Evolutionary conservation across 176 grass and related monocot genomes (phyloP), one percentile per base, ranked within the genome.

Genomic region (Lolium rigidum): DNA sequence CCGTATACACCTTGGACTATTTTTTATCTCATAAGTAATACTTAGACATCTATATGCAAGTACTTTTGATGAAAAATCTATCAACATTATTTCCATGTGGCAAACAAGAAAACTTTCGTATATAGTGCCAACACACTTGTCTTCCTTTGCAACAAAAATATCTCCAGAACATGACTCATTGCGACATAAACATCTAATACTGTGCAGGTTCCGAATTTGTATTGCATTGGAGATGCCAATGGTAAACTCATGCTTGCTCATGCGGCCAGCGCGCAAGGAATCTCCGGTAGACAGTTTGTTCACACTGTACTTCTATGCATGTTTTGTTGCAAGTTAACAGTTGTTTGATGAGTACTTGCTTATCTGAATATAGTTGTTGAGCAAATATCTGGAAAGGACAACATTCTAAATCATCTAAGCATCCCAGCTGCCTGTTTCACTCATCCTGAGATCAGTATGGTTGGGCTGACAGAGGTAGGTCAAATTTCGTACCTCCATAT

Each of bases 171-270:
- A 64, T 35, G 63, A 67, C 28, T 17, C 14, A 38, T 17, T 67
- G 64, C 2, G 28, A 67, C 64, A 67, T 37, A 64, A 64, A 56
- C 17, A 50, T 54, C 39, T 59, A 43, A 58, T 49, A 79, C 20
- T 44, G 16, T 85, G 38, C 79, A 98, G 93, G 88, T 98, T n/a
- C 95, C 95, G 26, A 89, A 98, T 86, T 86, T 98, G 77, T 95
- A 86, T 92, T 95, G 93, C 86, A 98, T 98, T 79, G 95, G 95
- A 88, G 95, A 98, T 89, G 95, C 95, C n/a, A 95, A 95, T 61
- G 95, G 95, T 56, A 98, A 95, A 84, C 82, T 98, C 54, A 98
- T 98, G 95, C 95, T 98, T 87, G 95, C 95, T 26, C 95, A 98
- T 95, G 93, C 91, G 86, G 95, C 95, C 70, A 95, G 93, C 90